phyloP scores from a whole-genome alignment of 2,329 filamentous ascomycete species.

The Erysiphe neolycopersici region DNA sequence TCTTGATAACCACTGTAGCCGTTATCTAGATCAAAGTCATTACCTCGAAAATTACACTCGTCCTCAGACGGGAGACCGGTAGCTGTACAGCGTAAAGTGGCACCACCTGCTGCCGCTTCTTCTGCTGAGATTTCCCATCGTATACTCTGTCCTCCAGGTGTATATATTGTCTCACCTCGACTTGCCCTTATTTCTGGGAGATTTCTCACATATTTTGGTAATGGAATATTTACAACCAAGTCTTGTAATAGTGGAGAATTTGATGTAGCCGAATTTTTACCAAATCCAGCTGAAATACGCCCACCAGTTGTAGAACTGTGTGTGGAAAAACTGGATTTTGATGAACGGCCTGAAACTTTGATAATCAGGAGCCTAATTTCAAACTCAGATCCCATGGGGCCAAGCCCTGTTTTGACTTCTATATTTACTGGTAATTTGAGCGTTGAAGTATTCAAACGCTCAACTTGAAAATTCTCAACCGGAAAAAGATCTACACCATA shows the following conservation, averaged over 20 bases:
- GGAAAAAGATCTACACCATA: constrained; percentile 86
- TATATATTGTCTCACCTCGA: constrained; percentile 63
- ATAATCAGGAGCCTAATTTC: constrained; percentile 56
- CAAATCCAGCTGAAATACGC: constrained; percentile 15
- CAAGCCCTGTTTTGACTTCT: constrained; percentile 59
- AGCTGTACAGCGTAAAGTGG: constrained; percentile 55
- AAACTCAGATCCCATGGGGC: constrained; percentile 53
- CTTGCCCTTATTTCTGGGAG: constrained; percentile 58
- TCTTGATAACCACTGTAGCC: constrained; percentile 21
- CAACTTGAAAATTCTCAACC: constrained; percentile 29
- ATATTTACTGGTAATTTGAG: constrained; percentile 61
- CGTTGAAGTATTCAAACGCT: constrained; percentile 25
- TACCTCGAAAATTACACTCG: constrained; percentile 19
- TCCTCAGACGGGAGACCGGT: constrained; percentile 32
- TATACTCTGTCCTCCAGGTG: constrained; percentile 39
- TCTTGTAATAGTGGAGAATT: constrained; percentile 38
- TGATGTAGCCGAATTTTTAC: constrained; percentile 19
- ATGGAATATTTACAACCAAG: constrained; percentile 48
- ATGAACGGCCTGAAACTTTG: constrained; percentile 27
- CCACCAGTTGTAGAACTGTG: constrained; percentile 16
- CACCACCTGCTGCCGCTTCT: constrained; percentile 44
- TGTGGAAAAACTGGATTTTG: constrained; percentile 16
- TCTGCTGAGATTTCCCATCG: constrained; percentile 67
- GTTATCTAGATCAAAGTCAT: constrained; percentile 13
- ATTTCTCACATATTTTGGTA: constrained; percentile 57